These are phyloP conservation scores for Linnemannia elongata DNA, from an alignment of 192 early-diverging fungal genomes.

Conservation along the genomic window DNA sequence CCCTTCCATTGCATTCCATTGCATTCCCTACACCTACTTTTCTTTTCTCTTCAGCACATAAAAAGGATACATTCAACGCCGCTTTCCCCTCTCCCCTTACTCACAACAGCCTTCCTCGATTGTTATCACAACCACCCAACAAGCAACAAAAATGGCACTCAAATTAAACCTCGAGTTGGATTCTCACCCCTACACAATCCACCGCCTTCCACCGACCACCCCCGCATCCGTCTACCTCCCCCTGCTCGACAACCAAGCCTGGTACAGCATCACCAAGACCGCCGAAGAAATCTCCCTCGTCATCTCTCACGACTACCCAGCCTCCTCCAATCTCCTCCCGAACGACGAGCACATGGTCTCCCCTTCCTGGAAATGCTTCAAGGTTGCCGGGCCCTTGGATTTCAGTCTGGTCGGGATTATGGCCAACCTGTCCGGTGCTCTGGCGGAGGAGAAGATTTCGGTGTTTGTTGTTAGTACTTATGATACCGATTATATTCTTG, in stretches of 20 bases:
- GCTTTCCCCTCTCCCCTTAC: neutral
- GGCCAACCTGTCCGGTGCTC: conserved; percentile 61
- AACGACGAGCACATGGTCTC: conserved; percentile 51
- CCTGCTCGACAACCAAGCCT: conserved; percentile 43
- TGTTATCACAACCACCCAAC: neutral
- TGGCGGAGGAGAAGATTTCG: conserved; percentile 68
- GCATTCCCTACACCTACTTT: neutral
- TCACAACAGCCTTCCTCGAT: neutral
- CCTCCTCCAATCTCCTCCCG: conserved; percentile 23
- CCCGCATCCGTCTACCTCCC: conserved; percentile 40
- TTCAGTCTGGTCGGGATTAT: conserved; percentile 78
- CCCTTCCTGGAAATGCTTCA: conserved; percentile 61
- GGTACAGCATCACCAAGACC: conserved; percentile 66
- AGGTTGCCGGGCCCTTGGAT: conserved; percentile 74
- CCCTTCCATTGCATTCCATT: conserved; percentile 3
- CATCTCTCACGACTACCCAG: conserved; percentile 35
- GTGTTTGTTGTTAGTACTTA: conserved; percentile 80
- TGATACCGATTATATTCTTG: conserved; percentile 81
- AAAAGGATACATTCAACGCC: neutral
- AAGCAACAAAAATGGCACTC: conserved; percentile 10
- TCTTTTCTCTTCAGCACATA: conserved; percentile 2
- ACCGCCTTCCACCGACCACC: conserved; percentile 38
- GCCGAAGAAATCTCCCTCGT: conserved; percentile 60
- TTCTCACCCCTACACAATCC: conserved; percentile 34
- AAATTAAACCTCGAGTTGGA: conserved; percentile 40